A percentile compares a stretch with the other conserved stretches of the same genome.
phyloP scores from a whole-genome alignment of 768 basidiomycete genomes.

The Hypholoma fasciculare region DNA sequence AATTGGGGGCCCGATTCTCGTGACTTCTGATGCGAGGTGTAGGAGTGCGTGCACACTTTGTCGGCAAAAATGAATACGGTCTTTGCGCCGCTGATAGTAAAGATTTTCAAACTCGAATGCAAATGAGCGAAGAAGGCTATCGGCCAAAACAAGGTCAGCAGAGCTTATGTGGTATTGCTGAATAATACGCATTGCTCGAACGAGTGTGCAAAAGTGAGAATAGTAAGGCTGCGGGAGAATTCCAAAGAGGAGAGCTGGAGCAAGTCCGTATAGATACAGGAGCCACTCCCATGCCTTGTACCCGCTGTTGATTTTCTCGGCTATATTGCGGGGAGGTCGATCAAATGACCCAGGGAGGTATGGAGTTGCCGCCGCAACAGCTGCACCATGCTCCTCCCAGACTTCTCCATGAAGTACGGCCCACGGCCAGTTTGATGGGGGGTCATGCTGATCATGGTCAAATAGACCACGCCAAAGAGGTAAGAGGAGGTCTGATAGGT shows the following conservation, averaged over 20 bases:
- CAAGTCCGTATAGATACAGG: conserved; percentile 27
- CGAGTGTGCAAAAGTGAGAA: conserved; percentile 28
- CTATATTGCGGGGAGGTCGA: too few species aligned
- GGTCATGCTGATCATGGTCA: too few species aligned
- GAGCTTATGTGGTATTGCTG: too few species aligned
- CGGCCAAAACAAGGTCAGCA: too few species aligned
- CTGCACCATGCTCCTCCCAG: too few species aligned
- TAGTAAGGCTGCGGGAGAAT: conserved; percentile 27
- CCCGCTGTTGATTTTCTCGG: conserved; percentile 11
- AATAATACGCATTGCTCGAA: conserved; percentile 1
- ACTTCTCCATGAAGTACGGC: too few species aligned
- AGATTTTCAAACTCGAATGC: conserved; percentile 33
- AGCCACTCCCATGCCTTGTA: conserved; percentile 30
- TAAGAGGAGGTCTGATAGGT: too few species aligned
- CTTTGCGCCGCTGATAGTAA: conserved; percentile 27
- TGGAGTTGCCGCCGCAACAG: too few species aligned
- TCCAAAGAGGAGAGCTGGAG: conserved; percentile 24
- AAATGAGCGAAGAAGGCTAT: too few species aligned
- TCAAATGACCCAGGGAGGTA: too few species aligned
- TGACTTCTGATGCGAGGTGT: conserved; percentile 27
- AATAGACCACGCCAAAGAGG: too few species aligned
- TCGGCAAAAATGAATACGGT: conserved; percentile 31
- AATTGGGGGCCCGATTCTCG: conserved; percentile 18
- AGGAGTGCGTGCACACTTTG: conserved; percentile 30
- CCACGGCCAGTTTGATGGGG: too few species aligned